A percentile compares a stretch with the other conserved stretches of the same genome.
Conservation (phyloP, 2,329 filamentous ascomycete species). For the Coniochaeta sp. region DNA sequence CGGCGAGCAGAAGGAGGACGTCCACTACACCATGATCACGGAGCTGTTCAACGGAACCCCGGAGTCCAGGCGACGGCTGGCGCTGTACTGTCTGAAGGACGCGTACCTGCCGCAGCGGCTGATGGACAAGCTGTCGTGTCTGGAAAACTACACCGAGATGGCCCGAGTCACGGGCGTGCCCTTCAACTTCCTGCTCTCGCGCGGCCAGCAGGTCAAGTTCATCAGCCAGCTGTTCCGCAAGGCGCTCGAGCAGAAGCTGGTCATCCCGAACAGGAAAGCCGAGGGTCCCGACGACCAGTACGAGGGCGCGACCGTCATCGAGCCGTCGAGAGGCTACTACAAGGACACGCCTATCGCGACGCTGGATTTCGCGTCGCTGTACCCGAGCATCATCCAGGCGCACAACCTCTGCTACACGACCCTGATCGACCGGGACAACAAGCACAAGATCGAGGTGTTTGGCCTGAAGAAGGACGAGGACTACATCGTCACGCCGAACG, state of each 20-base stretch:
- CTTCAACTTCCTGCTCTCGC: constrained; percentile 86
- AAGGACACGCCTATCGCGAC: constrained; percentile 83
- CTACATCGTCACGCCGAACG: constrained; percentile 93
- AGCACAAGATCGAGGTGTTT: constrained; percentile 67
- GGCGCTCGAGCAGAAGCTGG: constrained; percentile 83
- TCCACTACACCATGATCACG: constrained; percentile 98
- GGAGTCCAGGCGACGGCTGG: constrained; percentile 82
- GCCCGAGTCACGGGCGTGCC: constrained; percentile 97
- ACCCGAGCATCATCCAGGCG: constrained; percentile 97
- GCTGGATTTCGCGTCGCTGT: constrained; percentile 96
- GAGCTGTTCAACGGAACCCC: constrained; percentile 95
- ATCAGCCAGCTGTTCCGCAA: constrained; percentile 96
- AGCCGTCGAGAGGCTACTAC: constrained; percentile 89
- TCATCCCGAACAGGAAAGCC: constrained; percentile 78
- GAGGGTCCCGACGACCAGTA: constrained; percentile 80
- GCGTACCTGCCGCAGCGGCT: constrained; percentile 89
- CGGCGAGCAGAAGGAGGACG: constrained; percentile 96
- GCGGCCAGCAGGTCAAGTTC: constrained; percentile 96
- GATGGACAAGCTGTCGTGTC: constrained; percentile 95
- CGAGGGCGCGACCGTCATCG: constrained; percentile 95
- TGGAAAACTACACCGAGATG: constrained; percentile 99
- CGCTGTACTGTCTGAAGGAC: constrained; percentile 95
- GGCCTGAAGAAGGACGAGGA: constrained; percentile 80
- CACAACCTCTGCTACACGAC: constrained; percentile 99
- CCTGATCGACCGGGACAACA: constrained; percentile 72